These are phyloP conservation scores for Ephemerocybe angulata DNA, from an alignment of 768 basidiomycete genomes.

Conservation along the genomic window DNA sequence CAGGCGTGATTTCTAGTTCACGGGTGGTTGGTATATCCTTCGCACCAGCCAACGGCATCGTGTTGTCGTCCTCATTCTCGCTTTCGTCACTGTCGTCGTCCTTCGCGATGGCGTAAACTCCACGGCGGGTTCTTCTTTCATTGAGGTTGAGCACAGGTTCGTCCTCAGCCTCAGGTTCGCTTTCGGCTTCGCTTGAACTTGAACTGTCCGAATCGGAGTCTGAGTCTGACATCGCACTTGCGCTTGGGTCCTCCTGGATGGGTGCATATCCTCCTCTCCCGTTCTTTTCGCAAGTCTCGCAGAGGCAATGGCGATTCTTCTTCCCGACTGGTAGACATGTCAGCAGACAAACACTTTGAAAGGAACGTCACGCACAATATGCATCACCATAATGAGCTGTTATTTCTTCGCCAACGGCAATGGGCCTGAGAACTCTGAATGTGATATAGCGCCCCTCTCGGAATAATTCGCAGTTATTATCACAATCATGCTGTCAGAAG, in stretches of 20 bases:
- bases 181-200: constrained; percentile 33
- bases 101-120: constrained; percentile 71
- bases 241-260: constrained; percentile 47
- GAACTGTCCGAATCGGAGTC: constrained; percentile 43
- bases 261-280: constrained; percentile 73
- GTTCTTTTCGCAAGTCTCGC: constrained; percentile 80
- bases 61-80: constrained; percentile 52
- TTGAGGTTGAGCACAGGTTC: constrained; percentile 56
- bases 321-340: constrained; percentile 31
- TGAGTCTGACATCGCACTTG: constrained; percentile 45
- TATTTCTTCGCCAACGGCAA: constrained; percentile 79
- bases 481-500: constrained; percentile 73
- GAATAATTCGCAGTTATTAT: constrained; percentile 85
- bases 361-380: constrained; percentile 62
- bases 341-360: constrained; percentile 7
- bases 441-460: constrained; percentile 89
- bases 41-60: constrained; percentile 41
- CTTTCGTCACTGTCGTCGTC: constrained; percentile 62
- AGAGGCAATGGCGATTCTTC: constrained; percentile 58
- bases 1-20: constrained; percentile 54
- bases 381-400: constrained; percentile 89
- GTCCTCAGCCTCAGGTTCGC: constrained; percentile 37
- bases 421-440: constrained; percentile 76
- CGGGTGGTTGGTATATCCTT: constrained; percentile 43
- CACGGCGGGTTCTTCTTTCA: constrained; percentile 75